Evolutionary conservation across 192 early-diverging fungal genomes (phyloP).

Genomic region (Mortierella antarctica): DNA sequence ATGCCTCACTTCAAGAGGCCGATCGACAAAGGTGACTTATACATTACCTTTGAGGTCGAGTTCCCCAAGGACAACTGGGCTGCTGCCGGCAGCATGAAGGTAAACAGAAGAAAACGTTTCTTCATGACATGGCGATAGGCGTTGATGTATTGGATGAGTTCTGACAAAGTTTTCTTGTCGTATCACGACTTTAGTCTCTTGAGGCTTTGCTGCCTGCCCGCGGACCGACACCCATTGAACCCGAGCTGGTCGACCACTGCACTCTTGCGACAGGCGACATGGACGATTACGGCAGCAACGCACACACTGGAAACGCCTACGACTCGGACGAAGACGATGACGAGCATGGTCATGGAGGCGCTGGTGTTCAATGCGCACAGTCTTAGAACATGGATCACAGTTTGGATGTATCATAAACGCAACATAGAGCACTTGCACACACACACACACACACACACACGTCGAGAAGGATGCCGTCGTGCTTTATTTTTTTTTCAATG

Average conservation of each 20-base stretch:
- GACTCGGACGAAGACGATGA: constrained; percentile 63
- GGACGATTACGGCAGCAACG: constrained; percentile 56
- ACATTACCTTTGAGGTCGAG: constrained; percentile 85
- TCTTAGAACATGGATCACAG: constrained; percentile 13
- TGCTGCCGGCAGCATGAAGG: constrained; percentile 41
- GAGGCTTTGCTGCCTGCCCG: constrained; percentile 47
- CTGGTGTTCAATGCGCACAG: constrained; percentile 62
- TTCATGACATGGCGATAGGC: neutral
- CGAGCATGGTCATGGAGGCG: constrained; percentile 25
- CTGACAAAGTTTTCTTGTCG: neutral
- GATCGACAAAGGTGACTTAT: constrained; percentile 87
- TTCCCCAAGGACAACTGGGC: constrained; percentile 77
- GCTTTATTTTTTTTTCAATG: no score
- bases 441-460: no score
- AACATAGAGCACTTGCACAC: no score
- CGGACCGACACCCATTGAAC: constrained; percentile 17
- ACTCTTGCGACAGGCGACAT: constrained; percentile 54
- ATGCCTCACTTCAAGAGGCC: constrained; percentile 87
- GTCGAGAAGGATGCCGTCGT: no score
- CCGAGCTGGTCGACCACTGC: constrained; percentile 64
- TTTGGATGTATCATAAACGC: no score
- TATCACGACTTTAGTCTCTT: constrained; percentile 7
- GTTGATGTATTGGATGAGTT: neutral
- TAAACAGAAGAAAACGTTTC: constrained; percentile 5
- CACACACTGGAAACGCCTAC: constrained; percentile 58